Base-by-base conservation (phyloP, 2,329 filamentous ascomycete genomes). In the Trichoderma koningiopsis region DNA sequence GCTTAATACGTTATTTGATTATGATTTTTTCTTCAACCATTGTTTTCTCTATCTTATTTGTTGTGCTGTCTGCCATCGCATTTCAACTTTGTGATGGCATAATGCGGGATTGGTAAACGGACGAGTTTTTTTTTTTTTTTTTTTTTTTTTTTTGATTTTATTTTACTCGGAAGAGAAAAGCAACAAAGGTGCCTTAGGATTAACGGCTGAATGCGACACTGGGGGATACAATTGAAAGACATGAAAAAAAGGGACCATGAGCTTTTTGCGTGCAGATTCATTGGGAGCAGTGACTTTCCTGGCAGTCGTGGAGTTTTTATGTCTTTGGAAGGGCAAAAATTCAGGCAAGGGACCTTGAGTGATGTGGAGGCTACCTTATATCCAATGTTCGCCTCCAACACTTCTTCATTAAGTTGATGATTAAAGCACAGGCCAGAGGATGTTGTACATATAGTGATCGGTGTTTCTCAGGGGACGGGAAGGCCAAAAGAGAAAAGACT, bases 151-250 rank as follows among this genome's bases (percentile, higher is more conserved):
- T 37, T 47, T 16, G 27, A n/a, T 61, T 10, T 29, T 27, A 22
- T 24, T 49, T 49, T 49, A n/a, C 8, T 8, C 27, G 22, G 19
- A 53, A 68, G 29, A 22, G 52, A 27, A 55, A 33, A 40, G 56
- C 55, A 49, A 29, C 33, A 49, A 71, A 70, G 66, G 71, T 74
- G 68, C 70, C 68, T 57, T 62, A 49, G 67, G 68, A 69, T 72
- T 63, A 70, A 73, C 75, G 62, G 61, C 68, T 64, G 47, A 57
- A 55, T 58, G 47, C 14, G 68, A 62, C 56, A 62, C 65, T 69
- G 55, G 35, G 40, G 63, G 55, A 49, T 29, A 47, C 49, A 31
- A 27, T 29, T 14, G 16, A 4, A 22, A 43, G 55, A 68, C 13
- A 22, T n/a, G 7, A 62, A 27, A 62, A 27, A 58, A 58, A 37